A percentile compares a stretch with the other conserved stretches of the same genome.
Conservation (phyloP, 2,329 filamentous ascomycete genomes). For the Calonectria leucothoes region DNA sequence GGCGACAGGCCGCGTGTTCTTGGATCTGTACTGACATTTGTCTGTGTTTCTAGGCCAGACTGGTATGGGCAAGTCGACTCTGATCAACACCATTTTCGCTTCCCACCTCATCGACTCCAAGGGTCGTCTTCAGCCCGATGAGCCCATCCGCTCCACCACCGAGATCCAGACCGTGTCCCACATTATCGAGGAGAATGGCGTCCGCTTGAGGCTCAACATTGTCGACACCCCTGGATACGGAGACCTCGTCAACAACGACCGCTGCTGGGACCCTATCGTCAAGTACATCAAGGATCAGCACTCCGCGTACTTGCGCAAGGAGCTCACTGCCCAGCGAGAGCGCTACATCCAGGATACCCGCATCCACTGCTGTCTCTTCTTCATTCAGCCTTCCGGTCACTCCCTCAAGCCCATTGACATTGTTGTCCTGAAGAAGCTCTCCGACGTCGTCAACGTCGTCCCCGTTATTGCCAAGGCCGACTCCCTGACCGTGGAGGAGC, state of each 20-base stretch:
- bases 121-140: conserved; percentile 91
- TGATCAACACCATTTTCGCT: conserved; percentile 99
- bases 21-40: conserved; percentile 26
- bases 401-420: conserved; percentile 99
- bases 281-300: conserved; percentile 99
- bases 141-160: conserved; percentile 93
- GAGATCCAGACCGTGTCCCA: conserved; percentile 98
- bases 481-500: conserved; percentile 94
- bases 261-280: conserved; percentile 99
- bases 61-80: conserved; percentile 96
- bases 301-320: conserved; percentile 98
- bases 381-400: conserved; percentile 98
- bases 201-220: conserved; percentile 97
- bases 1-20: conserved; percentile 19
- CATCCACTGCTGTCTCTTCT: conserved; percentile 99
- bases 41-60: conserved; percentile 79
- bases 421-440: conserved; percentile 99
- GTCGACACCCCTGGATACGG: conserved; percentile 99
- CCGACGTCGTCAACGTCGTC: conserved; percentile 98
- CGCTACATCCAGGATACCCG: conserved; percentile 99
- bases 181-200: conserved; percentile 99
- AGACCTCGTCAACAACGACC: conserved; percentile 99
- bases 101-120: conserved; percentile 99
- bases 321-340: conserved; percentile 98
- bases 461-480: conserved; percentile 99